Percentiles rank a stretch among this genome's conserved stretches.
Conservation (phyloP, 495 filamentous ascomycete species). For the Viridothelium virens region DNA sequence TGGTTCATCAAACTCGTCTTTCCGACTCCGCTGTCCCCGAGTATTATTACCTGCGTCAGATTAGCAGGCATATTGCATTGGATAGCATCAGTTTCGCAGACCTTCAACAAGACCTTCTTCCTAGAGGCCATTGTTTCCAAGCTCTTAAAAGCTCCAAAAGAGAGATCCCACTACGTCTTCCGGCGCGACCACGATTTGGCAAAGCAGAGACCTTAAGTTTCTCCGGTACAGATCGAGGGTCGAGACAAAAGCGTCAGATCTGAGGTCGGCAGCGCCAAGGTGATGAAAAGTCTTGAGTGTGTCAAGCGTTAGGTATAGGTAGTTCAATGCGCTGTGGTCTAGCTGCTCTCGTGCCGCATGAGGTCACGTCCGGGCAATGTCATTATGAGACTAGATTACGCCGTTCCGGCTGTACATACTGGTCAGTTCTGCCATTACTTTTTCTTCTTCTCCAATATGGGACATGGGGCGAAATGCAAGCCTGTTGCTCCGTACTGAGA, state of each 20-base stretch:
- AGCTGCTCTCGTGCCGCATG: constrained; percentile 3
- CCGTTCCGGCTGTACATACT: not conserved
- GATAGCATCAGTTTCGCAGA: constrained; percentile 34
- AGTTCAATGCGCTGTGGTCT: no score
- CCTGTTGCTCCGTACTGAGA: no score
- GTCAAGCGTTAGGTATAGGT: not conserved
- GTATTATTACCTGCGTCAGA: constrained; percentile 78
- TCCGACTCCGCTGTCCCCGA: constrained; percentile 95
- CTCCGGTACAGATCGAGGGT: not conserved
- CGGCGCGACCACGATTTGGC: not conserved
- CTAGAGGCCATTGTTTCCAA: constrained; percentile 66
- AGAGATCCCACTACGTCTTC: not conserved
- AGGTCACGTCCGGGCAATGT: not conserved
- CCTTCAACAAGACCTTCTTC: constrained; percentile 98
- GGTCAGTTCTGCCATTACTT: not conserved
- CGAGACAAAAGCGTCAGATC: not conserved
- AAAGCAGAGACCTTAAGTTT: not conserved
- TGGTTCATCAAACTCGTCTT: constrained; percentile 99
- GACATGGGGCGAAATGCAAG: no score
- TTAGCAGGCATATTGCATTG: constrained; percentile 13
- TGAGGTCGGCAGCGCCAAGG: not conserved
- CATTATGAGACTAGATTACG: not conserved
- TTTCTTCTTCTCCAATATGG: not conserved
- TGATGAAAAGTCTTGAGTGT: not conserved
- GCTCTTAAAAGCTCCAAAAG: not conserved